Evolutionary conservation across 495 filamentous ascomycete genomes (phyloP), one percentile per base, ranked within the genome.

Genomic region (Talaromyces proteolyticus): DNA sequence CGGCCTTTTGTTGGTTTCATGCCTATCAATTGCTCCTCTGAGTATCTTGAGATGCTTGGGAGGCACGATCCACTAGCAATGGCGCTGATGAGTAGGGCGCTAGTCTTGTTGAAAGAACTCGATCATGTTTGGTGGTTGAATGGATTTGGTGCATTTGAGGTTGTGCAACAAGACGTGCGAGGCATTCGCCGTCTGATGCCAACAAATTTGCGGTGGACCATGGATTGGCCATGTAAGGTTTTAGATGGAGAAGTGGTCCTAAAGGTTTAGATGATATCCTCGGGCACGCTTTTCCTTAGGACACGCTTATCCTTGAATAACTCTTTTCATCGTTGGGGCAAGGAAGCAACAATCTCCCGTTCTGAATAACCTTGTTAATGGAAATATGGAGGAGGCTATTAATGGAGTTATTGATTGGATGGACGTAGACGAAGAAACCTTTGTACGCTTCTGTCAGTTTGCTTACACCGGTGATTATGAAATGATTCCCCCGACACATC

Each of bases 111-210:
- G 29, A 34, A 34, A 10, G 29, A 34, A 8, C 29, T 34, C 12
- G 42, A 44, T 16, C 16, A 44, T 44, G 42, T 21, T 3, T 44
- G 42, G 22, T 44, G 42, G 42, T 18, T 21, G 42, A 43, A 43
- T 43, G 42, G 42, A 20, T 21, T 6, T 17, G 42, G 42, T 3
- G 42, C 20, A 12, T 43, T 21, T 44, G 42, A 44, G 24, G 42
- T 44, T 23, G 42, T 44, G 42, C 19, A 44, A 16, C 19, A 23
- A 26, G 42, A 44, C 23, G 21, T 44, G 19, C 21, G 42, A 24
- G 42, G 42, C 4, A 44, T 44, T 14, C 24, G 21, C 21, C 42
- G 24, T n/a, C 19, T 44, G 19, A 44, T 44, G 42, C 42, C 42
- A 7, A 16, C 21, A 4, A 24, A 49, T 2, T n/a, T 41, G 34